Evolutionary conservation across 495 filamentous ascomycete species (phyloP), one percentile per base, ranked within the genome.

Genomic region (Aspergillus avenaceus): DNA sequence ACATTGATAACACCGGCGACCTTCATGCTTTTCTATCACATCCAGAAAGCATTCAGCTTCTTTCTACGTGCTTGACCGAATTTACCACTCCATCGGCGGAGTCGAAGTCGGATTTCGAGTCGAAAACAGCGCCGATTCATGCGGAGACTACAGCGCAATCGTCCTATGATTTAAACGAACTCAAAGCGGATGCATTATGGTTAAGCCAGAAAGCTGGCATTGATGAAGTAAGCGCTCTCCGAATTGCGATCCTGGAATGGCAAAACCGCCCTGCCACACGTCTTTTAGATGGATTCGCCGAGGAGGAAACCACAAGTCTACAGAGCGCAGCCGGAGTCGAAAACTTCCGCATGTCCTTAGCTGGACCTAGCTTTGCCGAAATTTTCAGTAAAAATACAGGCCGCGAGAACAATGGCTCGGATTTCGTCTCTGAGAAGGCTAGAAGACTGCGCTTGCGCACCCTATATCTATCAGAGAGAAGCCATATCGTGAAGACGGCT

Each of bases 111-210:
- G 82, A 82, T 21, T 96, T 96, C 62, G 87, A 92, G 47, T 90
- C 85, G 32, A 91, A 84, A 66, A 97, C 90, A 1, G 86, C 92
- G 14, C 84, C 91, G n/a, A 95, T 97, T 45, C 85, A 96, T 63
- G 84, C 91, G 37, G 79, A 87, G 21, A 85, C 88, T 5, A 79
- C 80, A 8, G 70, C 81, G 19, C 82, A 83, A 54, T 77, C 80
- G 13, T 77, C 78, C 23, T 90, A 86, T 64, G 77, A 91, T 59
- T 76, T 97, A 41, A 81, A 85, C 21, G 77, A 89, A 65, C 84
- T 97, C 59, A 96, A 95, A 67, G 78, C 81, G 21, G 93, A 96
- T 65, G 81, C 89, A 28, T 66, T 86, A 31, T 96, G 91, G 89
- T 73, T 98, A 43, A 91, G 87, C 62, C 77, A 86, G 48, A 78